A percentile compares a stretch with the other conserved stretches of the same genome.
These are phyloP conservation scores for Ascocoryne sarcoides DNA, from an alignment of 2,329 filamentous ascomycete species.

Conservation along the genomic window DNA sequence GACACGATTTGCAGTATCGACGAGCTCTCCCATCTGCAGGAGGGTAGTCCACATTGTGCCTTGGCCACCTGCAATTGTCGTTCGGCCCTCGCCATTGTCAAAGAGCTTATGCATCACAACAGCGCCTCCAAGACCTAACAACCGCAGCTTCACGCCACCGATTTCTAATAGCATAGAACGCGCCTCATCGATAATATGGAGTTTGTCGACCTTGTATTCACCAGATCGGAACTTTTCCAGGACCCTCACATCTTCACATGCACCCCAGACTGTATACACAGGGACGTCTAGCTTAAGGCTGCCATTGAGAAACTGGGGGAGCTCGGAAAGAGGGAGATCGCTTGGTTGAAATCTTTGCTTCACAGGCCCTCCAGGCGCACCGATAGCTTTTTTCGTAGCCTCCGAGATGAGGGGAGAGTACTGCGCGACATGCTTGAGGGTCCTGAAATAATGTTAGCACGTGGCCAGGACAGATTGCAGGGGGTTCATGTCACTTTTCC, in stretches of 20 bases:
- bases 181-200: constrained; percentile 97
- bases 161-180: constrained; percentile 92
- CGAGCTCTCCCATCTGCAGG: constrained; percentile 93
- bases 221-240: constrained; percentile 94
- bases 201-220: constrained; percentile 95
- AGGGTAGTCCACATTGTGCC: constrained; percentile 99
- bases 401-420: constrained; percentile 93
- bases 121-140: constrained; percentile 87
- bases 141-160: constrained; percentile 88
- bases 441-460: constrained; percentile 46
- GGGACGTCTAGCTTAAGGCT: constrained; percentile 88
- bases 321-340: constrained; percentile 85
- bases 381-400: constrained; percentile 58
- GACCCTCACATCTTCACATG: constrained; percentile 95
- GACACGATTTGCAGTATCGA: constrained; percentile 95
- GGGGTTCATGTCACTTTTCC: constrained; percentile 64
- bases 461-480: constrained; percentile 7
- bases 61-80: constrained; percentile 95
- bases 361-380: constrained; percentile 63
- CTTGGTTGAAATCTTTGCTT: constrained; percentile 76
- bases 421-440: constrained; percentile 94
- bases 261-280: constrained; percentile 98
- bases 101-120: constrained; percentile 99
- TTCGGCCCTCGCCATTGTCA: constrained; percentile 95
- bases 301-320: constrained; percentile 80